These are phyloP conservation scores for Plasmodium relictum DNA, from an alignment of 169 alveolate genomes.

Conservation along the genomic window DNA sequence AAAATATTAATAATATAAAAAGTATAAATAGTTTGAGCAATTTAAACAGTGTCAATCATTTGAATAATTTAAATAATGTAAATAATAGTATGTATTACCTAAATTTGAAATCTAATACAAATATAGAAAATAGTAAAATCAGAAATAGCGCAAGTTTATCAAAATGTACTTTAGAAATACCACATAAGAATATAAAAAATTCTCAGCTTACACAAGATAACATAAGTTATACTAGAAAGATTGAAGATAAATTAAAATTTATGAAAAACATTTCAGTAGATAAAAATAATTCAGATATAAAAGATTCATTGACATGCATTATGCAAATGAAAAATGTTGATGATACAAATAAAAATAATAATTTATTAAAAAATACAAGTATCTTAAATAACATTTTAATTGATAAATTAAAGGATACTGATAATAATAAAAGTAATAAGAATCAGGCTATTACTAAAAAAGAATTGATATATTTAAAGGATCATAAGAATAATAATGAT, in stretches of 20 bases:
- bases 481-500: neutral
- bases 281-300: neutral
- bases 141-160: slow-evolving; percentile 1
- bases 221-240: neutral
- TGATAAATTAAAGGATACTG: neutral
- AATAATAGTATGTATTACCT: neutral
- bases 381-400: neutral
- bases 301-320: neutral
- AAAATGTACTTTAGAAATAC: neutral
- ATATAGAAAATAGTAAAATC: neutral
- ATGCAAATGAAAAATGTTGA: neutral
- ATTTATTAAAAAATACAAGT: neutral
- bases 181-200: neutral
- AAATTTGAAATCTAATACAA: neutral
- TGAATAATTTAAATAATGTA: neutral
- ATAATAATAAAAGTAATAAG: neutral
- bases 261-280: neutral
- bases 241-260: neutral
- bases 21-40: neutral
- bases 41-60: neutral
- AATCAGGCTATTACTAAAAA: neutral
- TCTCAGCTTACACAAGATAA: neutral
- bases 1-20: neutral
- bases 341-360: neutral
- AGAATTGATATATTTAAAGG: neutral